Conservation (phyloP, 139 green algal species). For the Micromonas commoda region DNA sequence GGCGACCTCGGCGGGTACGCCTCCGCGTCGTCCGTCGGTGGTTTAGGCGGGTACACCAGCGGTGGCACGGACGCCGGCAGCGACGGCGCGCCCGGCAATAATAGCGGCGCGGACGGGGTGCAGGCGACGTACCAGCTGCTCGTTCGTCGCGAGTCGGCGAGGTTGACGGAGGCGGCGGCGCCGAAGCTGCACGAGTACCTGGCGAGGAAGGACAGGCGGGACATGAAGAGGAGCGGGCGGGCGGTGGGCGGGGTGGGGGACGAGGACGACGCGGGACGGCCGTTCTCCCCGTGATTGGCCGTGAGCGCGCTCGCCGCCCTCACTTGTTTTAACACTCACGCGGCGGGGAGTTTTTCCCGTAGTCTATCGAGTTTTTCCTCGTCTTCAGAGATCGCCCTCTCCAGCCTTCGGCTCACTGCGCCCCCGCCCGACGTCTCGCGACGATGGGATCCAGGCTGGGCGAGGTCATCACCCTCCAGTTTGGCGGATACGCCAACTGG, state of each 20-base stretch:
- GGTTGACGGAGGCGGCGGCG: background rate
- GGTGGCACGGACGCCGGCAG: background rate
- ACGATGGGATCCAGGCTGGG: background rate
- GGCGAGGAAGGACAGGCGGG: background rate
- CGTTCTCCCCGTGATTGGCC: background rate
- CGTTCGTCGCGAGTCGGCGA: background rate
- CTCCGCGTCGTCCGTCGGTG: background rate
- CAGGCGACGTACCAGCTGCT: slow-evolving; percentile 6
- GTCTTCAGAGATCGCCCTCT: too few species aligned
- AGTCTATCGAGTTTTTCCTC: too few species aligned
- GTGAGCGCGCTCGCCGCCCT: too few species aligned
- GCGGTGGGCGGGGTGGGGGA: background rate
- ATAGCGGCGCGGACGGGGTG: background rate
- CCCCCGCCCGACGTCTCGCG: too few species aligned
- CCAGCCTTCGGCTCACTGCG: too few species aligned
- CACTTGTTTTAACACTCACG: too few species aligned
- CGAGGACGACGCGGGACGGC: background rate
- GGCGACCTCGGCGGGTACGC: background rate
- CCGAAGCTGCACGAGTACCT: slow-evolving; percentile 7
- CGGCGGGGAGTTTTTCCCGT: too few species aligned
- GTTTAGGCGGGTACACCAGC: background rate
- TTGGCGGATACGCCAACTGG: slow-evolving; percentile 72
- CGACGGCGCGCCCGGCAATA: too few species aligned
- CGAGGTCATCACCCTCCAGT: slow-evolving; percentile 72
- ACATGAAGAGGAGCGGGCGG: background rate